Conservation (phyloP, 164 flowering plant species). For the Berberis thunbergii region DNA sequence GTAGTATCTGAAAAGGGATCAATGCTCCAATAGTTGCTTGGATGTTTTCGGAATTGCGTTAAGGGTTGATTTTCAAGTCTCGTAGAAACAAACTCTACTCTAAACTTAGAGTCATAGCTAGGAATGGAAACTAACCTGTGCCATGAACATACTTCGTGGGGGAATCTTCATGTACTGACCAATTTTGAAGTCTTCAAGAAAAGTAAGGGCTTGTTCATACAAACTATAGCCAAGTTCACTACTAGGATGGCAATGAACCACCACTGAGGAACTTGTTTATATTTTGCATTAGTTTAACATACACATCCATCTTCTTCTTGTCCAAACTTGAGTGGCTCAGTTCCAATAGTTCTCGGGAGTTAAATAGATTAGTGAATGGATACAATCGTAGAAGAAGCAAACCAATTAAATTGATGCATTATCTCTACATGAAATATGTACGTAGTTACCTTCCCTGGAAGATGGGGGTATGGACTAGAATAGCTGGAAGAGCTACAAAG, state of each 20-base stretch:
- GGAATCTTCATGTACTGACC: conserved; percentile 98
- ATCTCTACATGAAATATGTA: no score
- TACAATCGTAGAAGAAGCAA: no score
- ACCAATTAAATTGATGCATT: no score
- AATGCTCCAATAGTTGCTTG: no score
- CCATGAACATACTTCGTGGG: conserved; percentile 86
- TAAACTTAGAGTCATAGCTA: neutral
- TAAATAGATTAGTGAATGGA: neutral
- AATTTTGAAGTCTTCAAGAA: conserved; percentile 87
- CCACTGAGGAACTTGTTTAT: conserved; percentile 75
- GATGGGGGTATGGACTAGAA: conserved; percentile 47
- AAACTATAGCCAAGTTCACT: conserved; percentile 49
- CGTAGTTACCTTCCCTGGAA: conserved; percentile 66
- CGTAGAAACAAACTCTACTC: neutral
- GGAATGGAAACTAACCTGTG: conserved; percentile 40
- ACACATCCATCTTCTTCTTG: conserved; percentile 58
- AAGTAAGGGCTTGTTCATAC: conserved; percentile 77
- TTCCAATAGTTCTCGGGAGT: conserved; percentile 60
- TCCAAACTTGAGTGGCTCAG: conserved; percentile 52
- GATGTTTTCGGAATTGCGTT: no score
- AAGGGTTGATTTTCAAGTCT: no score
- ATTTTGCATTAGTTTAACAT: conserved; percentile 63
- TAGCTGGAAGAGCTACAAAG: conserved; percentile 70
- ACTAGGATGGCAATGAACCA: conserved; percentile 64
- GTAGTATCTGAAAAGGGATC: no score